Percentiles rank a stretch among this genome's conserved stretches.
These are phyloP conservation scores for Xerocomus nothofagi DNA, from an alignment of 1,284 basidiomycete genomes.

Conservation along the genomic window DNA sequence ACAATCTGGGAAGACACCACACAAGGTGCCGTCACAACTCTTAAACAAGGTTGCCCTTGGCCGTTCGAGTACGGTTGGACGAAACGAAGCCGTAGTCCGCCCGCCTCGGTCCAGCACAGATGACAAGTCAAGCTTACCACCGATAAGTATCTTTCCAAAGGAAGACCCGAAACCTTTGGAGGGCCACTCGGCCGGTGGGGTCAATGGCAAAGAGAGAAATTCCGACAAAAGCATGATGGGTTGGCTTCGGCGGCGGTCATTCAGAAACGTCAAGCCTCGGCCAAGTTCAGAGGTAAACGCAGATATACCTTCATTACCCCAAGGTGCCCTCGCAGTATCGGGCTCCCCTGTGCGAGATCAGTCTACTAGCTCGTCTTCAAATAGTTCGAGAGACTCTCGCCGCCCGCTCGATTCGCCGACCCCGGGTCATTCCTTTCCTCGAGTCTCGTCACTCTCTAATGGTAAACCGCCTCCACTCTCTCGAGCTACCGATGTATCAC, in stretches of 20 bases:
- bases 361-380: slow-evolving; percentile 22
- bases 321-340: slow-evolving; percentile 12
- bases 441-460: slow-evolving; percentile 11
- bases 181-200: slow-evolving; percentile 9
- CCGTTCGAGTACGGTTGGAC: slow-evolving; percentile 16
- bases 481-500: background rate
- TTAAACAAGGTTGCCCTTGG: slow-evolving; percentile 14
- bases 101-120: slow-evolving; percentile 6
- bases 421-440: slow-evolving; percentile 11
- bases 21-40: slow-evolving; percentile 23
- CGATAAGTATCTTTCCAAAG: slow-evolving; percentile 21
- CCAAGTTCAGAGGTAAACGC: slow-evolving; percentile 22
- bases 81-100: slow-evolving; percentile 10
- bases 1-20: slow-evolving; percentile 27
- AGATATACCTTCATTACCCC: slow-evolving; percentile 17
- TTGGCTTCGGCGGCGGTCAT: slow-evolving; percentile 62
- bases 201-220: slow-evolving; percentile 42
- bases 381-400: slow-evolving; percentile 29
- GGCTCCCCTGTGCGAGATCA: slow-evolving; percentile 29
- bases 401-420: slow-evolving; percentile 25
- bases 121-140: slow-evolving; percentile 18
- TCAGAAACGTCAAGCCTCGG: slow-evolving; percentile 27
- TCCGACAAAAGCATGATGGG: slow-evolving; percentile 44
- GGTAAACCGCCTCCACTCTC: slow-evolving; percentile 21
- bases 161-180: slow-evolving; percentile 14